Percentiles rank a stretch among this genome's conserved stretches.
These are phyloP conservation scores for Trypanosoma melophagium DNA, from an alignment of 208 protist species.

Conservation along the genomic window DNA sequence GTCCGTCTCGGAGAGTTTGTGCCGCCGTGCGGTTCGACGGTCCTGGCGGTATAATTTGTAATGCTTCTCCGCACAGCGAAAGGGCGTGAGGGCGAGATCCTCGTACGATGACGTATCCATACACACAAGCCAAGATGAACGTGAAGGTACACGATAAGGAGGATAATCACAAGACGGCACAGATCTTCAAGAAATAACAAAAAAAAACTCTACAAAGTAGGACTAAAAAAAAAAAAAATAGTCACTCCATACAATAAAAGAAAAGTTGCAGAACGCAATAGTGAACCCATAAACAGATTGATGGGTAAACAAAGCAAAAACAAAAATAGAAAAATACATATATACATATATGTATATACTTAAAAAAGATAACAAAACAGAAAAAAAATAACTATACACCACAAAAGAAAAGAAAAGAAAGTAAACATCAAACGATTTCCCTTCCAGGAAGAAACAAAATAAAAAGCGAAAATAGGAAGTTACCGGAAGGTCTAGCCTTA, in stretches of 20 bases:
- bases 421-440: background rate
- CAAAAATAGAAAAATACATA: no score
- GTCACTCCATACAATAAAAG: background rate
- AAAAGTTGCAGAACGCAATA: background rate
- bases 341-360: no score
- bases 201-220: no score
- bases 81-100: slow-evolving; percentile 12
- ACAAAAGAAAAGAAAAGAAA: background rate
- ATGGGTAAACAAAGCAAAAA: background rate
- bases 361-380: background rate
- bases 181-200: no score
- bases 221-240: background rate
- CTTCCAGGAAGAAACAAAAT: background rate
- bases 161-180: no score
- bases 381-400: background rate
- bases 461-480: no score
- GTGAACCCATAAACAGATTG: background rate
- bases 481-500: no score
- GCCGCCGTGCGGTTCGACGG: slow-evolving; percentile 36
- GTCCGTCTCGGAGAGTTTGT: slow-evolving; percentile 20
- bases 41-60: slow-evolving; percentile 69
- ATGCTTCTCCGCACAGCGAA: slow-evolving; percentile 37
- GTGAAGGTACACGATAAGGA: no score
- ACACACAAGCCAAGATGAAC: no score
- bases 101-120: background rate